Conservation (phyloP, 352 stramenopile genomes). For the Elongisporangium prolatum region DNA sequence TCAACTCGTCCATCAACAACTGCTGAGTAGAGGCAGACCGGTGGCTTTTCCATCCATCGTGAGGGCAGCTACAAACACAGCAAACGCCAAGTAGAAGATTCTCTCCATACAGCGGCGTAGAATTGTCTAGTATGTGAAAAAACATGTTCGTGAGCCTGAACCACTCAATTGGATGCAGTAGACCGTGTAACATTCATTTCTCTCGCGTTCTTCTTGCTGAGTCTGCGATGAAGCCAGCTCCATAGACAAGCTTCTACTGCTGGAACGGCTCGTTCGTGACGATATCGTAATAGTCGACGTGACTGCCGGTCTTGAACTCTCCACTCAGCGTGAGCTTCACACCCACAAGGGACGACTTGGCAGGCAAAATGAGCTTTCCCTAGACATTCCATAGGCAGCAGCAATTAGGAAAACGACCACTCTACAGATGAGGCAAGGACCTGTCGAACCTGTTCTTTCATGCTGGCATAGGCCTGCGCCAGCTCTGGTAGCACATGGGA, state of each 20-base stretch:
- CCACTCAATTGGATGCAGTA: background rate
- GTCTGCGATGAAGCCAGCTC: background rate
- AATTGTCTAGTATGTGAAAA: background rate
- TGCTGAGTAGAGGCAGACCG: background rate
- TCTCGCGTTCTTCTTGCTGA: background rate
- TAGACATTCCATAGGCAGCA: constrained; percentile 8
- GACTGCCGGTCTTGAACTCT: constrained; percentile 48
- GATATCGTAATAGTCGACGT: constrained; percentile 82
- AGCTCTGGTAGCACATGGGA: constrained; percentile 31
- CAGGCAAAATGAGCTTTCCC: constrained; percentile 44
- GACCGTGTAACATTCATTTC: background rate
- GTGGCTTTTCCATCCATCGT: background rate
- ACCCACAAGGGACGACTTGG: constrained; percentile 51
- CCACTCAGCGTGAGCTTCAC: constrained; percentile 47
- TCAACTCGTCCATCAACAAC: constrained; percentile 16
- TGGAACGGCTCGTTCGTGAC: constrained; percentile 1
- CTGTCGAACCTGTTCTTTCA: constrained; percentile 25
- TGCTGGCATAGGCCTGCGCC: constrained; percentile 33
- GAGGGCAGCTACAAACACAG: background rate
- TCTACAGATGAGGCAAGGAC: background rate
- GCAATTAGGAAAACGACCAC: background rate
- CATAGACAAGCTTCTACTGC: background rate
- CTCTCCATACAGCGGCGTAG: background rate
- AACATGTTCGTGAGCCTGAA: background rate
- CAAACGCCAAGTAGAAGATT: background rate